Percentiles rank a stretch among this genome's conserved stretches.
phyloP scores from a whole-genome alignment of 495 filamentous ascomycete species.

The Neurospora cerealis region DNA sequence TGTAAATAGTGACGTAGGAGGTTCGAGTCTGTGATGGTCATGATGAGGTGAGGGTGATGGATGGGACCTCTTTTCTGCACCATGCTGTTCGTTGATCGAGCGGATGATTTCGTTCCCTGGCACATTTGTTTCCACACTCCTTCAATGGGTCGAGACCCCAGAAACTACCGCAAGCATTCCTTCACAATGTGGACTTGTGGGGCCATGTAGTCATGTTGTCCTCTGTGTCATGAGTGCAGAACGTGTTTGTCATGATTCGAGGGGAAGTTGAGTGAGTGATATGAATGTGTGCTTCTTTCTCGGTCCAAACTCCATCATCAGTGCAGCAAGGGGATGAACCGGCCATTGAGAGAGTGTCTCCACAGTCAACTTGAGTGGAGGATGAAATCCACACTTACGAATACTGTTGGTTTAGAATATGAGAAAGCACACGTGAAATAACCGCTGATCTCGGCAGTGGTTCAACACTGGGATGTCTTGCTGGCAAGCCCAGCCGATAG shows the following conservation, averaged over 20 bases:
- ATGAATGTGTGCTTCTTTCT: not conserved
- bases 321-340: not conserved
- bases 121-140: not conserved
- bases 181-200: not conserved
- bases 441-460: not conserved
- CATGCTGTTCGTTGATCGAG: not conserved
- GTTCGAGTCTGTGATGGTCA: not conserved
- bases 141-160: not conserved
- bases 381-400: not conserved
- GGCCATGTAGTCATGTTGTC: not conserved
- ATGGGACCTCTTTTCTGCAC: not conserved
- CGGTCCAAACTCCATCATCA: not conserved
- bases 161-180: not conserved
- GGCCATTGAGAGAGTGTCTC: not conserved
- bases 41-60: not conserved
- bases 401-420: not conserved
- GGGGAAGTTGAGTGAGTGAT: not conserved
- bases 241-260: not conserved
- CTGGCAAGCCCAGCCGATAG: not conserved
- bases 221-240: not conserved
- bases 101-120: too few species aligned
- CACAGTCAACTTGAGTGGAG: not conserved
- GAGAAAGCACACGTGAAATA: not conserved
- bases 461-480: not conserved
- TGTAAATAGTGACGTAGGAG: not conserved